Evolutionary conservation across 495 filamentous ascomycete species (phyloP).

Genomic region (Rusavskia elegans): DNA sequence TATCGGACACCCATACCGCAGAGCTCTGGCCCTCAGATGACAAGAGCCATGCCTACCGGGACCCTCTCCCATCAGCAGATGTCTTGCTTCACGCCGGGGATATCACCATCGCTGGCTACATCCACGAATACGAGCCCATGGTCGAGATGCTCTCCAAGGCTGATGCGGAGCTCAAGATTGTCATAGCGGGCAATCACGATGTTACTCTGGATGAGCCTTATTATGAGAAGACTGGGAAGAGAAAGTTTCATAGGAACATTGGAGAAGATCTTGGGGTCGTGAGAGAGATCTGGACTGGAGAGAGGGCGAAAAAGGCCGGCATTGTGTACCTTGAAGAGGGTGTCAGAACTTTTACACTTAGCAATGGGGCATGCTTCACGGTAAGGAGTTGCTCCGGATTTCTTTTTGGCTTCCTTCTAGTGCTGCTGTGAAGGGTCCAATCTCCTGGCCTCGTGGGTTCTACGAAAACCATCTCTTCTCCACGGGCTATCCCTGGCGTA

Average conservation of each 20-base stretch:
- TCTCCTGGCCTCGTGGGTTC: too few species aligned
- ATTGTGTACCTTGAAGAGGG: slow-evolving; percentile 58
- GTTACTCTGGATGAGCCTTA: slow-evolving; percentile 47
- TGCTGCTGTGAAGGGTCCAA: too few species aligned
- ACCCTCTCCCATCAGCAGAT: slow-evolving; percentile 39
- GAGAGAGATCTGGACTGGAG: slow-evolving; percentile 23
- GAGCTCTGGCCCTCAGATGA: slow-evolving; percentile 15
- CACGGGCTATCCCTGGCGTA: too few species aligned
- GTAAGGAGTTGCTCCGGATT: slow-evolving; percentile 15
- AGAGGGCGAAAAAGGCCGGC: slow-evolving; percentile 30
- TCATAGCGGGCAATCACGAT: slow-evolving; percentile 76
- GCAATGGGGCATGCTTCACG: slow-evolving; percentile 40
- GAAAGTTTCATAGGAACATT: not conserved
- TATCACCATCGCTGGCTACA: slow-evolving; percentile 44
- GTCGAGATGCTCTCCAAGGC: slow-evolving; percentile 37
- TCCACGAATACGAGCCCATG: slow-evolving; percentile 33
- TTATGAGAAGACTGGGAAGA: slow-evolving; percentile 16
- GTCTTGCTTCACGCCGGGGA: slow-evolving; percentile 64
- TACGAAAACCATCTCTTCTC: too few species aligned
- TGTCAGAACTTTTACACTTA: slow-evolving; percentile 32
- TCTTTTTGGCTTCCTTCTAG: too few species aligned
- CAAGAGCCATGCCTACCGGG: slow-evolving; percentile 23
- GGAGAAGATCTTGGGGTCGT: slow-evolving; percentile 15
- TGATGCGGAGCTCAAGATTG: slow-evolving; percentile 54
- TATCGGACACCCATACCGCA: slow-evolving; percentile 47